Conservation (phyloP, 768 basidiomycete species). For the Amanita inopinata region DNA sequence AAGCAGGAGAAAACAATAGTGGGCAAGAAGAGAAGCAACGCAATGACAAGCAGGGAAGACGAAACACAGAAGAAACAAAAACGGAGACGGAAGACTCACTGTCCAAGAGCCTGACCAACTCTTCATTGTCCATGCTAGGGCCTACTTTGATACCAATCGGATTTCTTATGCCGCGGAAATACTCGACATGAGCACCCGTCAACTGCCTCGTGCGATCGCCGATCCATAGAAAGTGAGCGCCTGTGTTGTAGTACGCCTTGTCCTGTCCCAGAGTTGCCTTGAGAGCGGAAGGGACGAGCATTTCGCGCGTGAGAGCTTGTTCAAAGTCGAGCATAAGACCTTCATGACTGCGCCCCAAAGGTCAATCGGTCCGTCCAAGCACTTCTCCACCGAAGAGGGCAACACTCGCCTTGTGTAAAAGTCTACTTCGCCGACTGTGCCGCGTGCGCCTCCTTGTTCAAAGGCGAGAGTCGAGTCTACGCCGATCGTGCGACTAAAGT, state of each 20-base stretch:
- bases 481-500: conserved; percentile 88
- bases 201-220: conserved; percentile 93
- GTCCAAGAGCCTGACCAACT: conserved; percentile 67
- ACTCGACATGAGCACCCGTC: conserved; percentile 90
- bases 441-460: conserved; percentile 61
- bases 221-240: conserved; percentile 95
- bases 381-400: neutral
- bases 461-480: conserved; percentile 52
- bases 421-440: conserved; percentile 79
- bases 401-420: conserved; percentile 75
- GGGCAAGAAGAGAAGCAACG: no score
- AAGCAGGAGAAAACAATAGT: no score
- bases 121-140: conserved; percentile 71
- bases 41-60: no score
- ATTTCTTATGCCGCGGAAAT: conserved; percentile 86
- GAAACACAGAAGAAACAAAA: neutral
- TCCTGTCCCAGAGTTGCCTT: conserved; percentile 6
- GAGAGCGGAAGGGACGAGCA: conserved; percentile 29
- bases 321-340: conserved; percentile 91
- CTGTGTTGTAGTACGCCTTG: conserved; percentile 74
- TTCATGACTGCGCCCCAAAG: conserved; percentile 55
- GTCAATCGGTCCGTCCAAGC: neutral
- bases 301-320: conserved; percentile 75
- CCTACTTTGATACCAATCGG: conserved; percentile 97
- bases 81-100: conserved; percentile 34